phyloP scores from a whole-genome alignment of 2,329 filamentous ascomycete genomes.

The Colletotrichum falcatum region DNA sequence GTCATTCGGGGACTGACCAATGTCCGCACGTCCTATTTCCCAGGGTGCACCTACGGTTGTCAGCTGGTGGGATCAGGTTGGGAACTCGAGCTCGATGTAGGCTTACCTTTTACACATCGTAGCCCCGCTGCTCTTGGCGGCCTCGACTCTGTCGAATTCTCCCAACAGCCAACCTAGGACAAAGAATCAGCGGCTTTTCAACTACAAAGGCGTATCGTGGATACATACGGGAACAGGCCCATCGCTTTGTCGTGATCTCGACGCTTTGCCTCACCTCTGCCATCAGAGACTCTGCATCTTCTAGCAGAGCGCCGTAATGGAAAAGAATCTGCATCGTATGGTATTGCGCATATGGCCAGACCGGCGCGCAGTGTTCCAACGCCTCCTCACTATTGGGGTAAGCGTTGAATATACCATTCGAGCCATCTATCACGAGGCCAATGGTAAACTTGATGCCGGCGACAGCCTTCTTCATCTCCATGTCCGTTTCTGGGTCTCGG shows the following conservation, averaged over 20 bases:
- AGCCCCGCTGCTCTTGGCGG: constrained; percentile 23
- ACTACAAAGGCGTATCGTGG: not conserved
- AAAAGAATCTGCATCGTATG: constrained; percentile 50
- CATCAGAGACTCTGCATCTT: constrained; percentile 49
- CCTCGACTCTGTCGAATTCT: constrained; percentile 34
- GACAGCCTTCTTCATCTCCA: constrained; percentile 51
- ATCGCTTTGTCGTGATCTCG: constrained; percentile 51
- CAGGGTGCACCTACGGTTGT: constrained; percentile 29
- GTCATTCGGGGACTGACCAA: constrained; percentile 31
- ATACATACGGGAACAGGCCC: constrained; percentile 50
- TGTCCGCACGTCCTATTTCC: constrained; percentile 34
- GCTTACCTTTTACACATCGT: constrained; percentile 33
- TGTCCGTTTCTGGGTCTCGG: constrained; percentile 42
- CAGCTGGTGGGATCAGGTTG: not conserved
- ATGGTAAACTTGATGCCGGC: constrained; percentile 54
- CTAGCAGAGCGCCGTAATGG: constrained; percentile 50
- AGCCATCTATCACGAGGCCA: constrained; percentile 52
- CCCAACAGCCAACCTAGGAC: constrained; percentile 21
- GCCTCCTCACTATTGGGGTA: constrained; percentile 49
- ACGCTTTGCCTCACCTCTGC: constrained; percentile 51
- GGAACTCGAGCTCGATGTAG: not conserved
- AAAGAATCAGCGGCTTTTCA: not conserved
- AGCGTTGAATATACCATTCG: constrained; percentile 51
- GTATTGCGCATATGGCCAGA: constrained; percentile 51
- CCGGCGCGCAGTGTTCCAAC: constrained; percentile 49